phyloP scores from a whole-genome alignment of 2,329 filamentous ascomycete genomes.

The Sporothrix pallida region DNA sequence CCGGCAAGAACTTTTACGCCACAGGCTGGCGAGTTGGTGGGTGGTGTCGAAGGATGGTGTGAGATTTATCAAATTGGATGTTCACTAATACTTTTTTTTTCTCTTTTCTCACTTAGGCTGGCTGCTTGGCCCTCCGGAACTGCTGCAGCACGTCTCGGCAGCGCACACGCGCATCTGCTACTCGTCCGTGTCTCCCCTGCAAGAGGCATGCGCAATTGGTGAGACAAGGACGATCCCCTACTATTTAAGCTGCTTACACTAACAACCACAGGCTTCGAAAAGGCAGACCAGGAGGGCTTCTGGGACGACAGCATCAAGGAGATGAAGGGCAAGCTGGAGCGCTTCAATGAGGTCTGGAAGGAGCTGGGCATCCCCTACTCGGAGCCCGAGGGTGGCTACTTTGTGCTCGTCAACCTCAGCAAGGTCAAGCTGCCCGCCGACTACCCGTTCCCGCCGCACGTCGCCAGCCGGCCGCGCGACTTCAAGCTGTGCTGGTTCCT shows the following conservation, averaged over 20 bases:
- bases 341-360: conserved; percentile 81
- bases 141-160: conserved; percentile 89
- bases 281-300: conserved; percentile 83
- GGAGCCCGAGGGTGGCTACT: conserved; percentile 95
- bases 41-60: conserved; percentile 36
- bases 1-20: conserved; percentile 97
- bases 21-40: conserved; percentile 89
- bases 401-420: conserved; percentile 90
- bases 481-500: conserved; percentile 97
- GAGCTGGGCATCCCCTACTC: conserved; percentile 82
- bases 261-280: conserved; percentile 71
- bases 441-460: conserved; percentile 89
- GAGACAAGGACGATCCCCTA: neutral
- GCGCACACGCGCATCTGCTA: conserved; percentile 98
- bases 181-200: conserved; percentile 87
- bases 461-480: conserved; percentile 83
- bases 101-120: conserved; percentile 61
- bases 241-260: neutral
- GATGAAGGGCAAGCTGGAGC: conserved; percentile 87
- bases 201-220: conserved; percentile 89
- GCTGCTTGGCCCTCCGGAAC: conserved; percentile 84
- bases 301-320: conserved; percentile 83
- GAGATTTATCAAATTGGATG: too few relatives aligned
- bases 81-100: neutral
- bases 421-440: conserved; percentile 82